Evolutionary conservation across 768 basidiomycete genomes (phyloP), one percentile per base, ranked within the genome.

Genomic region (Hydnum rufescens): DNA sequence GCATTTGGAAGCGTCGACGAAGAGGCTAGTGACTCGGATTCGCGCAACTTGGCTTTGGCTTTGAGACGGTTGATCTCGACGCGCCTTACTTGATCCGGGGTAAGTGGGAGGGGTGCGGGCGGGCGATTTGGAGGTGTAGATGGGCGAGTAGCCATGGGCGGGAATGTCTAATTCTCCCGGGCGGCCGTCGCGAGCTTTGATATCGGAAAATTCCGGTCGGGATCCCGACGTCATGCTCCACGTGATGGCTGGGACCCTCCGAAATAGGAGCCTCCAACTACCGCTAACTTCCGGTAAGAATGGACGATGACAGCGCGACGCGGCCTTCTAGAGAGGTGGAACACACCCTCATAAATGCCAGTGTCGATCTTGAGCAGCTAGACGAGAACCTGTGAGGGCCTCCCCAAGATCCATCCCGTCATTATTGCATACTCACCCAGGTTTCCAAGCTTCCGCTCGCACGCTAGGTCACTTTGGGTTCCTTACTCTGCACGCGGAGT

Each of bases 21-120:
- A n/a, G 48, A 42, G 6, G 51, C 62, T 18, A 70, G 69, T 51
- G 74, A 69, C 59, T 85, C 82, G 51, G 69, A 71, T 59, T 77
- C 74, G 46, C 80, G 73, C 62, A 85, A 80, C 32, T 68, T 74
- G 28, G 77, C 80, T 64, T 89, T 89, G 2, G 86, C 85, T 75
- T 74, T 78, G 23, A 88, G 66, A 51, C 85, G 74, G 59, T 88
- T 86, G 42, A 87, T 70, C 62, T 89, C 84, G 25, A 87, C 70
- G 53, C 75, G 73, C 60, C 74, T 79, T 44, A 75, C 66, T 61
- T 82, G 76, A 57, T 88, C 84, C 13, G 80, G 75, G 4, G 78
- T 77, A 30, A 78, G 57, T 51, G 55, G 66, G n/a, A 65, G 36
- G 36, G 13, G 22, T 39, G 13, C 13, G 36, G 1, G 13, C 36